Evolutionary conservation across 2,329 filamentous ascomycete species (phyloP).

Genomic region (Colletotrichum noveboracense): DNA sequence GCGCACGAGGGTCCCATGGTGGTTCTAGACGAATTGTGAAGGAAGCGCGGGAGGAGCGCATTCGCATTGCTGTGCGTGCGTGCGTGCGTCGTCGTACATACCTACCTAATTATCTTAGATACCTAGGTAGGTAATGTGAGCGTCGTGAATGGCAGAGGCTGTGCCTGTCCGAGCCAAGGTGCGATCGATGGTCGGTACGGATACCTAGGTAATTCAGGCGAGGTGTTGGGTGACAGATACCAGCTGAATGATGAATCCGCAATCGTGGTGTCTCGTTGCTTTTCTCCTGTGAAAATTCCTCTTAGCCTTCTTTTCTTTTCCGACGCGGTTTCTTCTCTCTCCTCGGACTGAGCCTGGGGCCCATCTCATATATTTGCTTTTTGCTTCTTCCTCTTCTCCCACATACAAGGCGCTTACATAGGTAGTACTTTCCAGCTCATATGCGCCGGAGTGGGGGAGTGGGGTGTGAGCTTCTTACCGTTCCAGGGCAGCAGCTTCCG

Average conservation of each 20-base stretch:
- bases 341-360: background rate
- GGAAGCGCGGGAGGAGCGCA: background rate
- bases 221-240: background rate
- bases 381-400: background rate
- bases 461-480: background rate
- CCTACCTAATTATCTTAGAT: no score
- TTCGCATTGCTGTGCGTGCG: background rate
- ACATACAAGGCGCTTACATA: background rate
- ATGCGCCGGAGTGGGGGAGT: background rate
- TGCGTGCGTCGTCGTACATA: background rate
- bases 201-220: background rate
- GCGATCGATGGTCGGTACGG: background rate
- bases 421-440: background rate
- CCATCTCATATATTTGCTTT: background rate
- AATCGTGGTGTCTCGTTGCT: background rate
- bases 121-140: background rate
- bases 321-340: background rate
- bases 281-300: background rate
- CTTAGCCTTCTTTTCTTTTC: background rate
- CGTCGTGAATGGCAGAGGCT: conserved; percentile 3
- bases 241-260: background rate
- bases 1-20: background rate
- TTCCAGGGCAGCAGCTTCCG: conserved; percentile 3
- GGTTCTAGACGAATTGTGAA: background rate
- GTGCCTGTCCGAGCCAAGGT: background rate